Evolutionary conservation across 2,329 filamentous ascomycete genomes (phyloP), one percentile per base, ranked within the genome.

Genomic region (Cladosporium oxysporum): DNA sequence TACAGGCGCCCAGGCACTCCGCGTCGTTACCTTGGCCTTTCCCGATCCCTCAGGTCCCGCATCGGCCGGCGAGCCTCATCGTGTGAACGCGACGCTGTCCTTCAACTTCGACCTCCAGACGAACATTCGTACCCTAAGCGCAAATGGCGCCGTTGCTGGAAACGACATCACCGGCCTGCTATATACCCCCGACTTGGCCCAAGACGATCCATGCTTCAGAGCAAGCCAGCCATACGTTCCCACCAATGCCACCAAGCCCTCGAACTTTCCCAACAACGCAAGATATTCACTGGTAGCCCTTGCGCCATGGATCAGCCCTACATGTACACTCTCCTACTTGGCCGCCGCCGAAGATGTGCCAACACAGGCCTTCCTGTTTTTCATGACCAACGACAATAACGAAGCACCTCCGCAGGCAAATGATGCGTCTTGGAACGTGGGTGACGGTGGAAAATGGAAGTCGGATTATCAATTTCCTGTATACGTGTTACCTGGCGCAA

Each of bases 281-380:
- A 41, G 57, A 59, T 92, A 91, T 76, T 88, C 90, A 64, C 82
- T 93, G 61, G 87, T 97, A 71, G 93, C 91, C 31, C 80, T 97
- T 62, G 93, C 92, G 28, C 94, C 94, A 31, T 98, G 94, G 93
- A 87, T 92, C 71, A 90, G 85, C 68, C 80, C 84, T 8, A 81
- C 87, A 29, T 99, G 94, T 75, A 90, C 91, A 14, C 79, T 84
- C 64, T 85, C 89, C 53, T 97, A 92, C 75, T 83, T 98, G 57
- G 79, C 83, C 21, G 80, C 82, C 14, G 85, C 84, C 2, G 83
- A 86, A 23, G 84, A 86, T n/a, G 86, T 89, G 70, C 84, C 86
- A 28, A 63, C 58, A 11, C 84, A 87, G 50, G 84, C 79, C 23
- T 82, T 88, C 63, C 67, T 89, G n/a, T 85, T 87, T 69, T 89